Evolutionary conservation across 2,329 filamentous ascomycete species (phyloP).

Genomic region (Aspergillus ochraceoroseus): DNA sequence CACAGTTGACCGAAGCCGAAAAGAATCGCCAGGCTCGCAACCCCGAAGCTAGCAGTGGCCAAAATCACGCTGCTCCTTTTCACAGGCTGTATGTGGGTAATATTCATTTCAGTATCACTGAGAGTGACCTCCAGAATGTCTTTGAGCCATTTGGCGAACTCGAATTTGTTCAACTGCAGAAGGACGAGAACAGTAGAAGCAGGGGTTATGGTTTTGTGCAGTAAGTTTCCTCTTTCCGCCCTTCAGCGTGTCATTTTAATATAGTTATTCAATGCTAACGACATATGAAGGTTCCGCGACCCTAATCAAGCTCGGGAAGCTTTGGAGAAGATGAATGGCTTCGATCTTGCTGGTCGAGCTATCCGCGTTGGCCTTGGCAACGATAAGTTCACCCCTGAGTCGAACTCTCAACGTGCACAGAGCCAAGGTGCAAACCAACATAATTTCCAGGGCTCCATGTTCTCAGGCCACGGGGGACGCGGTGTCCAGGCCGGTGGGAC

Average conservation of each 20-base stretch:
- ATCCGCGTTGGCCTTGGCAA: slow-evolving; percentile 99
- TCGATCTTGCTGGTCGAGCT: slow-evolving; percentile 92
- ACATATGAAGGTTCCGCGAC: slow-evolving; percentile 67
- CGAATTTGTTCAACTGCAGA: slow-evolving; percentile 95
- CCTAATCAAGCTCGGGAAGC: slow-evolving; percentile 88
- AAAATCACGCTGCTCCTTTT: slow-evolving; percentile 84
- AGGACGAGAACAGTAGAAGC: slow-evolving; percentile 85
- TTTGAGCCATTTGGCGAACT: slow-evolving; percentile 97
- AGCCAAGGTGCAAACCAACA: slow-evolving; percentile 62
- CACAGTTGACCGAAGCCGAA: slow-evolving; percentile 96
- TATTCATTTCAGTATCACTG: slow-evolving; percentile 98
- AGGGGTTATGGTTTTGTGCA: slow-evolving; percentile 98
- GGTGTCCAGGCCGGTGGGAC: slow-evolving; percentile 71
- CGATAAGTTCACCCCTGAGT: slow-evolving; percentile 99
- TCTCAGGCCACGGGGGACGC: slow-evolving; percentile 84
- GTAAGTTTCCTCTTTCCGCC: slow-evolving; percentile 66
- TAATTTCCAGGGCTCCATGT: slow-evolving; percentile 81
- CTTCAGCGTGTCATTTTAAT: no score
- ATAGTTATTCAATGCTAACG: neutral
- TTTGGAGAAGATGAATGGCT: slow-evolving; percentile 98
- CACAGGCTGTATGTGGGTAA: slow-evolving; percentile 98
- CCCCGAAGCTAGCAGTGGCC: slow-evolving; percentile 61
- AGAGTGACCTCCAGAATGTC: slow-evolving; percentile 89
- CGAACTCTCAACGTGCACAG: slow-evolving; percentile 89
- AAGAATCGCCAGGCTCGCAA: slow-evolving; percentile 96